Percentiles rank a stretch among this genome's conserved stretches.
Evolutionary conservation across 78 protist genomes (phyloP).

Genomic region (Chrysochromulina parva): DNA sequence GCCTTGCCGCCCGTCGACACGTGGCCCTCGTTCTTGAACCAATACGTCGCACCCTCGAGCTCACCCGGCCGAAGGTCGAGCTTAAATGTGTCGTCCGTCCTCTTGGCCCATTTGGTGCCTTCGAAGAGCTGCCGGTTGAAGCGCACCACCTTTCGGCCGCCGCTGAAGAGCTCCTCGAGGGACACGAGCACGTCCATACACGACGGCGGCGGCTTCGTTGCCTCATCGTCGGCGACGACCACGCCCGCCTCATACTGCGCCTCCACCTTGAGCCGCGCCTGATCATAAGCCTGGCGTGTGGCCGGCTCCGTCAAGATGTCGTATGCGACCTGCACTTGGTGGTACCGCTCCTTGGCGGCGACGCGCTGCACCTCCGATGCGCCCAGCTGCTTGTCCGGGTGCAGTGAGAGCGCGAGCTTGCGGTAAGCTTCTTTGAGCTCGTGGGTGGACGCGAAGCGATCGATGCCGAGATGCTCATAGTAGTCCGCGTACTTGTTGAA

Average conservation of each 20-base stretch:
- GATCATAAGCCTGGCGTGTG: background rate
- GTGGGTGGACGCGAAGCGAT: background rate
- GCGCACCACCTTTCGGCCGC: background rate
- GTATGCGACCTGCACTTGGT: background rate
- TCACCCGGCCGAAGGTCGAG: background rate
- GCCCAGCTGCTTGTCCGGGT: slow-evolving; percentile 5
- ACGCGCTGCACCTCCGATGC: background rate
- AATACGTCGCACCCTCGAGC: background rate
- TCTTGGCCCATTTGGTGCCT: slow-evolving; percentile 12
- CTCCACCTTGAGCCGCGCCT: background rate
- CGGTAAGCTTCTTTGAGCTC: background rate
- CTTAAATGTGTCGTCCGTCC: background rate
- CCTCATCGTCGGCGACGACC: background rate
- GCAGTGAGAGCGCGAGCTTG: background rate
- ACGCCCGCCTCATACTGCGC: slow-evolving; percentile 20
- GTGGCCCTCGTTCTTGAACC: background rate
- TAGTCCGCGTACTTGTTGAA: background rate
- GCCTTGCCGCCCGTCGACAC: no score
- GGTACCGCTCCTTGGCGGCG: background rate
- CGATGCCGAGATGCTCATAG: background rate
- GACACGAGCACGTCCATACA: background rate
- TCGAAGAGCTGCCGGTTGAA: background rate
- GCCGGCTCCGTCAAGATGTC: background rate
- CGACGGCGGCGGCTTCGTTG: slow-evolving; percentile 8
- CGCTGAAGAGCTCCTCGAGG: background rate